Conservation (phyloP, 768 basidiomycete species). For the Pleurotus djamor region DNA sequence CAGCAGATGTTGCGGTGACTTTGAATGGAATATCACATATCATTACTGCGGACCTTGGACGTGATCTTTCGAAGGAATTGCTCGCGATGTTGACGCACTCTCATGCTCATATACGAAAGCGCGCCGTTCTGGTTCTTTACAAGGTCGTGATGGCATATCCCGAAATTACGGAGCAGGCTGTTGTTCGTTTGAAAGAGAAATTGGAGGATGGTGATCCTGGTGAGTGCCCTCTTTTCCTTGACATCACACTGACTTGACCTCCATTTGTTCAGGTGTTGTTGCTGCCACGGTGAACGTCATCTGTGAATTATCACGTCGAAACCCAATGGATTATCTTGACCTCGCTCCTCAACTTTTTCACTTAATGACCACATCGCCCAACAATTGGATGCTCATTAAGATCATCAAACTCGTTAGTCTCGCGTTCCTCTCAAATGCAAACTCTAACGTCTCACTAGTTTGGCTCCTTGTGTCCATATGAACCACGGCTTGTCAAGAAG, state of each 20-base stretch:
- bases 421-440: neutral
- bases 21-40: constrained; percentile 84
- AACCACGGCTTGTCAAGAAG: constrained; percentile 93
- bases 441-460: constrained; percentile 54
- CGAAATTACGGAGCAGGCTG: constrained; percentile 64
- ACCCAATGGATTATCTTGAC: constrained; percentile 77
- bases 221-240: constrained; percentile 20
- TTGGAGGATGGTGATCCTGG: constrained; percentile 78
- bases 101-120: constrained; percentile 83
- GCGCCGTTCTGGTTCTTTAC: constrained; percentile 83
- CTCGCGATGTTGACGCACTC: constrained; percentile 89
- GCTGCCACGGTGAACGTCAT: constrained; percentile 92
- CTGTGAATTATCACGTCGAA: constrained; percentile 84
- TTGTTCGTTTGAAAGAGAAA: constrained; percentile 73
- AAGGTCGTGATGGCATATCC: constrained; percentile 83
- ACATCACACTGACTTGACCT: neutral
- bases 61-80: constrained; percentile 85
- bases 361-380: constrained; percentile 88
- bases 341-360: constrained; percentile 94
- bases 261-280: constrained; percentile 66
- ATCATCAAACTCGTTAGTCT: constrained; percentile 84
- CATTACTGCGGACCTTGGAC: constrained; percentile 84
- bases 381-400: constrained; percentile 99
- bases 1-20: constrained; percentile 72
- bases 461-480: constrained; percentile 86